Percentiles rank a stretch among this genome's conserved stretches.
phyloP scores from a whole-genome alignment of 148 eudicot species.

The Rhododendron ferrugineum region DNA sequence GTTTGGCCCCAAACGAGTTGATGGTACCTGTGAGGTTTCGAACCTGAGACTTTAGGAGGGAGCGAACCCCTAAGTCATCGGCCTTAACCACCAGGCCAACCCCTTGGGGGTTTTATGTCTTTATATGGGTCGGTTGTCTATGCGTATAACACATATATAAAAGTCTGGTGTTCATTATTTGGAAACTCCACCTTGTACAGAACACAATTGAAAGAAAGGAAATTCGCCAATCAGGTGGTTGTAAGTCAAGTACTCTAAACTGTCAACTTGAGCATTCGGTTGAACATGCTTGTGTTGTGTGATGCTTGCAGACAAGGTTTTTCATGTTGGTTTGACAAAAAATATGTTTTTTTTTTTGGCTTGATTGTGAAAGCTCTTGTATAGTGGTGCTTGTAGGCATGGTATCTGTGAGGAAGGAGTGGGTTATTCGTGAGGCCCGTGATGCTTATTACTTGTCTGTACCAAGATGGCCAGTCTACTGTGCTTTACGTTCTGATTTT shows the following conservation, averaged over 20 bases:
- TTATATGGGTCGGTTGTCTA: background rate
- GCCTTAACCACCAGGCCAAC: no score
- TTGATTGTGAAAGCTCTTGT: background rate
- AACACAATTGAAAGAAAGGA: background rate
- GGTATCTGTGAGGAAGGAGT: background rate
- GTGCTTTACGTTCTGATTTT: background rate
- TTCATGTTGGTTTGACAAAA: background rate
- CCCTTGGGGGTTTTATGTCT: no score
- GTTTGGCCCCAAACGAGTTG: no score
- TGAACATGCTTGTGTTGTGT: background rate
- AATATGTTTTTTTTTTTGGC: background rate
- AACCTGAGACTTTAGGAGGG: no score
- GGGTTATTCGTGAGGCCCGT: background rate
- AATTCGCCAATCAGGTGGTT: background rate
- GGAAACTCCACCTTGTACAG: background rate
- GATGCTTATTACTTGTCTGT: background rate
- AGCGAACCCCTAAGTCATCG: no score
- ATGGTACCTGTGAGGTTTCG: no score
- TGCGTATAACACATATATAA: background rate
- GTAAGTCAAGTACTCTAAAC: background rate
- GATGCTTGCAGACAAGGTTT: background rate
- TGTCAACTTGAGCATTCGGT: background rate
- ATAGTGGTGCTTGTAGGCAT: background rate
- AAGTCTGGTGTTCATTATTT: no score
- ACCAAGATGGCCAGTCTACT: background rate